Evolutionary conservation across 352 stramenopile genomes (phyloP).

Genomic region (Pythium folliculosum): DNA sequence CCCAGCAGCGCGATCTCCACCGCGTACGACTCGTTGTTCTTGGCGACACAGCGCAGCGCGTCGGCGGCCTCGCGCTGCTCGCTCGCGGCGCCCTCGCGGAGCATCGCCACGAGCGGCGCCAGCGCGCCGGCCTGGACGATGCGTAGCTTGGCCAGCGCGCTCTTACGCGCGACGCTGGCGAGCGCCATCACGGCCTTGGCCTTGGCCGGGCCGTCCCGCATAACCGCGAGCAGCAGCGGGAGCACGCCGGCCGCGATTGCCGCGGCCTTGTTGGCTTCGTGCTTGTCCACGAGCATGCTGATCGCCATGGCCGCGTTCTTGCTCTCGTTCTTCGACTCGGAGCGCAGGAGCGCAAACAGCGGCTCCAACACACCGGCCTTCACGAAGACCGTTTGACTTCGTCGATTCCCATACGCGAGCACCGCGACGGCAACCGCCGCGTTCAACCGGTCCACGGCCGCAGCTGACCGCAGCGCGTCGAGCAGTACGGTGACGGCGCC

Average conservation of each 20-base stretch:
- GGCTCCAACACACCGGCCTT: too few relatives aligned
- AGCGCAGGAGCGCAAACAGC: too few relatives aligned
- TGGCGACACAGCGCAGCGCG: not conserved
- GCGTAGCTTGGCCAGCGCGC: not conserved
- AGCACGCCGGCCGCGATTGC: not conserved
- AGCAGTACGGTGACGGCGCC: too few relatives aligned
- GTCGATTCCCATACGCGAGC: too few relatives aligned
- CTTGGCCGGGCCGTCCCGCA: not conserved
- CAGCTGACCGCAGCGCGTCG: too few relatives aligned
- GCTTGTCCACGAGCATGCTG: not conserved
- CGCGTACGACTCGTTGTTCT: constrained; percentile 11
- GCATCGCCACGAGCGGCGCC: not conserved
- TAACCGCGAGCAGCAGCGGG: not conserved
- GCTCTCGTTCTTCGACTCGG: too few relatives aligned
- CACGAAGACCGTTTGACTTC: too few relatives aligned
- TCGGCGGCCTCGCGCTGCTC: not conserved
- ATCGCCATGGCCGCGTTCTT: not conserved
- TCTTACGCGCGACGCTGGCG: not conserved
- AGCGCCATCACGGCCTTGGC: not conserved
- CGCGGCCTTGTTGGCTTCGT: constrained; percentile 1
- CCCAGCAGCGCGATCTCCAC: constrained; percentile 3
- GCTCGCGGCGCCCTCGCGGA: not conserved
- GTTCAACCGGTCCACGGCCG: too few relatives aligned
- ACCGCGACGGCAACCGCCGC: too few relatives aligned
- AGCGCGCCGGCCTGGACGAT: constrained; percentile 7